Conservation (phyloP, 208 protist species). For the Zelonia costaricensis region DNA sequence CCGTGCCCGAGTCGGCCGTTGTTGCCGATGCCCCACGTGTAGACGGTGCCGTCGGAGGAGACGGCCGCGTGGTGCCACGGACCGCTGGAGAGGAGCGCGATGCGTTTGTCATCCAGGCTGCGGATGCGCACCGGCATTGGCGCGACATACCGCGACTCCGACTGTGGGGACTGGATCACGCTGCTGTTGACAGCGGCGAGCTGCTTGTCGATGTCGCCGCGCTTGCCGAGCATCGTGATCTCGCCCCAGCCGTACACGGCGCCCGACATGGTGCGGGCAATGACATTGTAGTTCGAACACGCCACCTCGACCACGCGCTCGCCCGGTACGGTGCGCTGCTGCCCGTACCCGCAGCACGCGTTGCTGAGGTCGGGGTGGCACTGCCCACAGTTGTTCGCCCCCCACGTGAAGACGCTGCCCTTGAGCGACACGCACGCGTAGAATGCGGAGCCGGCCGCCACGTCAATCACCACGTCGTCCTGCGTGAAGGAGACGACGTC, state of each 20-base stretch:
- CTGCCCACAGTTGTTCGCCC: conserved; percentile 77
- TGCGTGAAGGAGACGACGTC: conserved; percentile 36
- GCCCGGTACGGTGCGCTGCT: conserved; percentile 35
- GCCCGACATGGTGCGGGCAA: conserved; percentile 60
- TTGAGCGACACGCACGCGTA: conserved; percentile 48
- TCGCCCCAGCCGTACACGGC: conserved; percentile 79
- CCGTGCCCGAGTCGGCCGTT: conserved; percentile 82
- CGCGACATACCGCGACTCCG: conserved; percentile 29
- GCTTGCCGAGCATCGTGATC: conserved; percentile 53
- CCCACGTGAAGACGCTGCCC: conserved; percentile 71
- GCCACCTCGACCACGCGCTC: conserved; percentile 66
- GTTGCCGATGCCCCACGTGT: conserved; percentile 83
- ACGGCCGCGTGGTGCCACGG: conserved; percentile 83
- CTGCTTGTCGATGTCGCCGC: conserved; percentile 25
- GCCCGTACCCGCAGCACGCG: conserved; percentile 54
- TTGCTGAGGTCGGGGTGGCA: conserved; percentile 54
- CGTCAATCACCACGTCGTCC: conserved; percentile 59
- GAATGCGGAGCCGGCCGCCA: conserved; percentile 61
- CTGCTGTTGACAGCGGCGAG: conserved; percentile 5
- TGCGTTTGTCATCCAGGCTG: conserved; percentile 31
- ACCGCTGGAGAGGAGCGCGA: conserved; percentile 52
- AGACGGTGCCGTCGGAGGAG: conserved; percentile 43
- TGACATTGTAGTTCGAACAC: conserved; percentile 63
- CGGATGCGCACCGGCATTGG: conserved; percentile 38
- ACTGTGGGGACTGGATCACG: conserved; percentile 22